Evolutionary conservation across 352 stramenopile genomes (phyloP), one percentile per base, ranked within the genome.

Genomic region (Thraustochytrium striatum): DNA sequence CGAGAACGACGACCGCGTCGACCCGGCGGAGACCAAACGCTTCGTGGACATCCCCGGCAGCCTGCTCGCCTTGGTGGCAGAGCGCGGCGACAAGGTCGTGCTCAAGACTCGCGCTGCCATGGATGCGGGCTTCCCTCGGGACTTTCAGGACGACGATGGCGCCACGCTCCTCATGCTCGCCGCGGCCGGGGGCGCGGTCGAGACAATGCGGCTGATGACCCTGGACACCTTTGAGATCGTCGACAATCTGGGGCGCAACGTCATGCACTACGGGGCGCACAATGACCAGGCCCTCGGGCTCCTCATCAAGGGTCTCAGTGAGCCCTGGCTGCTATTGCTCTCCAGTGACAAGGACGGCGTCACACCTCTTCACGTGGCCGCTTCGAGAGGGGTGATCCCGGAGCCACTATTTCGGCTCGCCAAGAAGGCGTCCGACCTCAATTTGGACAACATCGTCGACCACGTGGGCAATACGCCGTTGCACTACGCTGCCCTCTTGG

Each of bases 391-490:
- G n/a, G 19, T 62, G 1, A 21, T 79, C 28, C 38, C 69, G 0
- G 69, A 50, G 16, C 28, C 21, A 1, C 28, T 69, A 0, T 50
- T 79, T 21, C 69, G 69, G 32, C 55, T 62, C 30, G 16, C 47
- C 3, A n/a, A 65, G 33, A 25, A 69, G 43, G 30, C n/a, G 0
- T 32, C 50, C 2, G n/a, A 36, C 21, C 8, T 79, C 16, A 28
- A 25, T 28, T 33, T 79, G 1, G 38, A 28, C 30, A 16, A 62
- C 25, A 33, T 79, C 3, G 35, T 9, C 35, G 69, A 79, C 39
- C 39, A 79, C 9, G 32, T 21, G 7, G 69, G 69, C 39, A 79
- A 79, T 33, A 79, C 69, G 25, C 36, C 58, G 25, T 38, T 79
- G 13, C 69, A 79, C 57, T 57, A 50, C 43, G 69, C 69, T 3